phyloP scores from a whole-genome alignment of 495 filamentous ascomycete species.

The Lophium mytilinum region DNA sequence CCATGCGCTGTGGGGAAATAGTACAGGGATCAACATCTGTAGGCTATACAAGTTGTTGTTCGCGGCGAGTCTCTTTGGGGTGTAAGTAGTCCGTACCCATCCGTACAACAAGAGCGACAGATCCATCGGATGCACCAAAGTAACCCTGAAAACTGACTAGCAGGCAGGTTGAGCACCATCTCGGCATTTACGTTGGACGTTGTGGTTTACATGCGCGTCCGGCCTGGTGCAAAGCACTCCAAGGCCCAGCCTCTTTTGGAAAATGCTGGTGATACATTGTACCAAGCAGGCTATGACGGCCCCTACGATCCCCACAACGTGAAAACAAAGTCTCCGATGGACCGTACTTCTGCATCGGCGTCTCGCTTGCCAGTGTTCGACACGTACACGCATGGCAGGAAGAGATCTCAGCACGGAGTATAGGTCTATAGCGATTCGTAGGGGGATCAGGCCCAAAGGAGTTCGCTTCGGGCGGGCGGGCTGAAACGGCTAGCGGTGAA shows the following conservation, averaged over 20 bases:
- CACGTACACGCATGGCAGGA: neutral
- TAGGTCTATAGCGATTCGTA: too few species aligned
- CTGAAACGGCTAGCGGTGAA: too few species aligned
- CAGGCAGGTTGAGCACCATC: neutral
- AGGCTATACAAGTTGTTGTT: constrained; percentile 4
- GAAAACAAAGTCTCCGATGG: neutral
- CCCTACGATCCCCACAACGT: neutral
- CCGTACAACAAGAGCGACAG: too few species aligned
- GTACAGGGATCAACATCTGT: neutral
- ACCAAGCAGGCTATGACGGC: neutral
- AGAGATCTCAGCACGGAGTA: neutral
- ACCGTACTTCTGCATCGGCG: neutral
- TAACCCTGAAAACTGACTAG: neutral
- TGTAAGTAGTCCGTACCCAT: neutral
- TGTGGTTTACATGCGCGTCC: neutral
- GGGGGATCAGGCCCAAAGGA: too few species aligned
- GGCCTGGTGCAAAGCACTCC: neutral
- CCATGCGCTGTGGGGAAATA: neutral
- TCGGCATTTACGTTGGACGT: neutral
- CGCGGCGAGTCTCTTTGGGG: constrained; percentile 1
- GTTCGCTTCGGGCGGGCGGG: too few species aligned
- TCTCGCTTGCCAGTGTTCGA: neutral
- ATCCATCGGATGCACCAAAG: too few species aligned
- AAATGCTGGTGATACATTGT: neutral
- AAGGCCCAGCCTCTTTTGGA: constrained; percentile 1